phyloP scores from a whole-genome alignment of 441 rosid species.

The Euphorbia schlechtendalii region DNA sequence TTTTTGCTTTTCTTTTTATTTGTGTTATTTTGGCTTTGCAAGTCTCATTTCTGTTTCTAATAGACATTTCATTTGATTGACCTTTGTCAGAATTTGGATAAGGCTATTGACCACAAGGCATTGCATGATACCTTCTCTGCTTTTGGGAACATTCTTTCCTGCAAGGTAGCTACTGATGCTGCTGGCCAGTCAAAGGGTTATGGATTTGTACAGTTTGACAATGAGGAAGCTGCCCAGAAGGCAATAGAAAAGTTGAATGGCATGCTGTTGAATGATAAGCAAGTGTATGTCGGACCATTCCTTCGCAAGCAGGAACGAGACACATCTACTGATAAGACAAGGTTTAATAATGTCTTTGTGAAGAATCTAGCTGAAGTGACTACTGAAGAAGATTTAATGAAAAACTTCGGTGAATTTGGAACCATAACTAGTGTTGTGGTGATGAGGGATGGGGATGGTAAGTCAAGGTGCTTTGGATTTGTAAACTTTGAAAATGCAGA shows the following conservation, averaged over 20 bases:
- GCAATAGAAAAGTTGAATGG: conserved; percentile 75
- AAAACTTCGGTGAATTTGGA: conserved; percentile 65
- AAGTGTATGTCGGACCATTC: conserved; percentile 81
- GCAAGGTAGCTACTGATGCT: conserved; percentile 72
- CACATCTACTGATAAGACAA: conserved; percentile 30
- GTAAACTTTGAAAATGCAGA: conserved; percentile 58
- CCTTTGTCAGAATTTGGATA: conserved; percentile 61
- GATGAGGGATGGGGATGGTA: conserved; percentile 58
- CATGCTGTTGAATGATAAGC: conserved; percentile 78
- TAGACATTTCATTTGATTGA: not conserved
- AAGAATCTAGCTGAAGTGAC: conserved; percentile 72
- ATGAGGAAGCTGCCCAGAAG: conserved; percentile 63
- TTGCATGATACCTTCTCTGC: conserved; percentile 69
- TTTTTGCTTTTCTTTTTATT: not conserved
- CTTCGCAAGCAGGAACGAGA: conserved; percentile 84
- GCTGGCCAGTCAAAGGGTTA: conserved; percentile 82
- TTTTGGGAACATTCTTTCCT: conserved; percentile 71
- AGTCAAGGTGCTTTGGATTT: conserved; percentile 62
- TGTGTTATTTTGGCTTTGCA: conserved; percentile 6
- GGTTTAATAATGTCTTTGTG: conserved; percentile 71
- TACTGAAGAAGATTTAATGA: conserved; percentile 60
- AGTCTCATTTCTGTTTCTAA: not conserved
- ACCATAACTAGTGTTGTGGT: conserved; percentile 53
- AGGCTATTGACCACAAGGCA: conserved; percentile 74
- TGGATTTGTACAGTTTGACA: conserved; percentile 84